Conservation (phyloP, 2,329 filamentous ascomycete genomes). For the Scolecobasidium constrictum region DNA sequence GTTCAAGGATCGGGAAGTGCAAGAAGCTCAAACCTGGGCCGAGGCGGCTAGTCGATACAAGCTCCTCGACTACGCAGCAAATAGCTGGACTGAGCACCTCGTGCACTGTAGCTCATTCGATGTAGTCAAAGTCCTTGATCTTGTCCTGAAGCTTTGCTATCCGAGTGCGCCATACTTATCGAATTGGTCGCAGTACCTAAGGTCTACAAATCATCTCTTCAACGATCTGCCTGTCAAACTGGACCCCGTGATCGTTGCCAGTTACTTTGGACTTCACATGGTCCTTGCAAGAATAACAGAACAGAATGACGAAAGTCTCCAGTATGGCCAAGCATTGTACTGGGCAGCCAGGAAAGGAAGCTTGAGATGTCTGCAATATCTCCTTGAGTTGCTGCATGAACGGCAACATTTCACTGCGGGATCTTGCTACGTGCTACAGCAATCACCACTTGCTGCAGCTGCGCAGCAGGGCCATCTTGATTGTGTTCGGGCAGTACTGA, state of each 20-base stretch:
- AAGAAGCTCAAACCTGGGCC: not conserved
- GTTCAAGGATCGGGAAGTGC: not conserved
- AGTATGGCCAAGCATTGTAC: not conserved
- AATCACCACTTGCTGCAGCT: not conserved
- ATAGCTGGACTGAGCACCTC: not conserved
- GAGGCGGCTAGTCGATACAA: not conserved
- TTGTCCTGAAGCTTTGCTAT: not conserved
- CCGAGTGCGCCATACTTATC: not conserved
- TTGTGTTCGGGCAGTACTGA: not conserved
- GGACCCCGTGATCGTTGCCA: not conserved
- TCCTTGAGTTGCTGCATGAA: not conserved
- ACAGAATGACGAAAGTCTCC: not conserved
- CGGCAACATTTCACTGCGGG: too few relatives aligned
- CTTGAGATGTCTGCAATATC: not conserved
- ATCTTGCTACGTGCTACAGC: not conserved
- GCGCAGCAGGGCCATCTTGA: not conserved
- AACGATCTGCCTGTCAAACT: not conserved
- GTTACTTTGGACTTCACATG: not conserved
- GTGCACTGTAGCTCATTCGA: not conserved
- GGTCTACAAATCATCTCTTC: not conserved
- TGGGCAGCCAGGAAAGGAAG: not conserved
- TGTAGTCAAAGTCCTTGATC: not conserved
- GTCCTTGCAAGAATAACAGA: not conserved
- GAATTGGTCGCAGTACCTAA: not conserved
- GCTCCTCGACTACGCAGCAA: slow-evolving; percentile 1